phyloP scores from a whole-genome alignment of 2,329 filamentous ascomycete species.

The Chrysoporthe puriensis region DNA sequence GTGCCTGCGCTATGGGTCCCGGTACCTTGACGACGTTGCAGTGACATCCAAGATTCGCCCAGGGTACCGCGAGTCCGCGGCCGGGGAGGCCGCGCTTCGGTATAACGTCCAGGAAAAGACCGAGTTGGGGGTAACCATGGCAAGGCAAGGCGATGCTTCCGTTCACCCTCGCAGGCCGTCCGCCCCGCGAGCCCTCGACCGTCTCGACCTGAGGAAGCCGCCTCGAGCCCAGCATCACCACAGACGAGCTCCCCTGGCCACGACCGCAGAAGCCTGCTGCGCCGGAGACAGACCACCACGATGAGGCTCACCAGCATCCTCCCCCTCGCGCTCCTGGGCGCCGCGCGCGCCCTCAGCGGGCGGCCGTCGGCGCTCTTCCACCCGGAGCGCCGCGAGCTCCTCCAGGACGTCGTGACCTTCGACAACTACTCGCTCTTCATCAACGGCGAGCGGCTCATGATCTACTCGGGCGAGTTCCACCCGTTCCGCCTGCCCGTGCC shows the following conservation, averaged over 20 bases:
- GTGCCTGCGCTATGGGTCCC: not conserved
- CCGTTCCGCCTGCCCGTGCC: conserved; percentile 52
- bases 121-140: not conserved
- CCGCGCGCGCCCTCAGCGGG: conserved; percentile 18
- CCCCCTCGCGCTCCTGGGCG: conserved; percentile 20
- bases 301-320: conserved; percentile 26
- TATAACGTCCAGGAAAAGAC: not conserved
- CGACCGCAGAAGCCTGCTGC: too few relatives aligned
- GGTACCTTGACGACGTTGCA: conserved; percentile 1
- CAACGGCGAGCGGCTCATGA: conserved; percentile 66
- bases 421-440: conserved; percentile 69
- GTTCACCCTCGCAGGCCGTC: not conserved
- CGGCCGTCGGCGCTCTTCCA: conserved; percentile 21
- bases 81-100: not conserved
- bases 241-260: too few relatives aligned
- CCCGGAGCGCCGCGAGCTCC: conserved; percentile 24
- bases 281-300: not conserved
- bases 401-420: conserved; percentile 57
- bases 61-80: not conserved
- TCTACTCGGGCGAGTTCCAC: conserved; percentile 71
- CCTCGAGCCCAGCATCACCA: too few relatives aligned
- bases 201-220: not conserved
- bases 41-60: not conserved
- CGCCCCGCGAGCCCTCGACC: not conserved
- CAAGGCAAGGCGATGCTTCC: not conserved